Percentiles rank a stretch among this genome's conserved stretches.
Evolutionary conservation across 768 basidiomycete genomes (phyloP).

Genomic region (Dentipellis sp.): DNA sequence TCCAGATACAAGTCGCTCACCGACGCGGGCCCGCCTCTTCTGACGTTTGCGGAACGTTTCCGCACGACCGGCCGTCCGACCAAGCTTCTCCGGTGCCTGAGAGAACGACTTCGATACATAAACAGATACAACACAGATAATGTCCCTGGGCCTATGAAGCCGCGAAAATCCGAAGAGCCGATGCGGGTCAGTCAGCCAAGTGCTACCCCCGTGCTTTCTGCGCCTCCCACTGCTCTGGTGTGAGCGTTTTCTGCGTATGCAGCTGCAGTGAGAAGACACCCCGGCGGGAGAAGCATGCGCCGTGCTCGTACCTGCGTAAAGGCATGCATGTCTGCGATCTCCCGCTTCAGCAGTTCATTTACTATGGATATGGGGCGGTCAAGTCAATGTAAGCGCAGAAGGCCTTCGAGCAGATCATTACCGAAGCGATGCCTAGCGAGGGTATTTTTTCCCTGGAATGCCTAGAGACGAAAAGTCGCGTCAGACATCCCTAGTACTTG

Average conservation of each 20-base stretch:
- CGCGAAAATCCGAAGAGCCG: too few species aligned
- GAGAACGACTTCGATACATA: too few species aligned
- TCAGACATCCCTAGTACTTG: not conserved
- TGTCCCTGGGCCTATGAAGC: too few species aligned
- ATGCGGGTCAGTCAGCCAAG: too few species aligned
- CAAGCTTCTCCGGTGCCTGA: too few species aligned
- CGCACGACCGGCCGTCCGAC: too few species aligned
- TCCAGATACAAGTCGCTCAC: too few species aligned
- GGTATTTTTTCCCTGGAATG: conserved; percentile 74
- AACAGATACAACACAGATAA: too few species aligned
- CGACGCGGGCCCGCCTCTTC: too few species aligned
- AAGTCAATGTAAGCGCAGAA: not conserved
- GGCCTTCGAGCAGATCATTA: conserved; percentile 23
- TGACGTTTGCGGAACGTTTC: too few species aligned
- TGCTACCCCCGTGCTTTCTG: conserved; percentile 17
- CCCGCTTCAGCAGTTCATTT: conserved; percentile 62
- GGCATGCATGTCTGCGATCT: conserved; percentile 78
- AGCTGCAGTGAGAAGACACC: not conserved
- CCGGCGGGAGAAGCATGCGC: not conserved
- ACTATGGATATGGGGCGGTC: conserved; percentile 38
- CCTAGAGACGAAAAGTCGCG: conserved; percentile 25
- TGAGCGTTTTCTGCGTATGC: conserved; percentile 55
- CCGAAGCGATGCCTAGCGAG: conserved; percentile 66
- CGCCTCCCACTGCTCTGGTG: conserved; percentile 55
- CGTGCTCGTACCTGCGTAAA: conserved; percentile 65